Evolutionary conservation across 2,329 filamentous ascomycete species (phyloP), one percentile per base, ranked within the genome.

Genomic region (Trichoderma sp.): DNA sequence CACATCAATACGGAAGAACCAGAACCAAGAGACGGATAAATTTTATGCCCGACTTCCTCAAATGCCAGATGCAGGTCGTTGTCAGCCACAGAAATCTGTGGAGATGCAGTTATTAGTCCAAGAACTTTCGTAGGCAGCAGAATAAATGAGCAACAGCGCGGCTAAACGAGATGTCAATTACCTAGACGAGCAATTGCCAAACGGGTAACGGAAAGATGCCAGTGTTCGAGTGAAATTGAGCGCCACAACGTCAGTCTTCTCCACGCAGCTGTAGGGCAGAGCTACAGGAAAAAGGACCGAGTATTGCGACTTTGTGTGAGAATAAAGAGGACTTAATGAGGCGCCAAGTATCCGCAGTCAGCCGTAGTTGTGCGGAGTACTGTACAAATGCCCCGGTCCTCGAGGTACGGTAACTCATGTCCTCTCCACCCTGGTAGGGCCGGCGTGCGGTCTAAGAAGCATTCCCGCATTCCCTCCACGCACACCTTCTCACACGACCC

Each of bases 331-430:
- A 33, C 18, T 62, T 59, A 33, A 71, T 60, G 67, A 60, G 59
- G 60, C 45, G 73, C 68, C 50, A 62, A 62, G 63, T 71, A 71
- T 75, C 74, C 68, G 74, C 74, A 71, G 74, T 75, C 74, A 75
- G 72, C 72, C 33, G 31, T 33, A 35, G 16, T 21, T 45, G 16
- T 65, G 27, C 33, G 56, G 18, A 72, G 66, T 29, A 56, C 66
- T 56, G 31, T 38, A 71, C 53, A 41, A 41, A 62, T 60, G 33
- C 68, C 68, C 68, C 38, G 31, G 69, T 33, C 69, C 41, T 35
- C 14, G 33, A 67, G 27, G 33, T n/a, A 66, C 45, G 50, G 50
- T 56, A 56, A 59, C 33, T 41, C 29, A 38, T 27, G 24, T 60
- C n/a, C 63, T 67, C 71, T 60, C 62, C 71, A 74, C 62, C 59